phyloP scores from a whole-genome alignment of 495 filamentous ascomycete genomes.

The Chaetomium fimeti region DNA sequence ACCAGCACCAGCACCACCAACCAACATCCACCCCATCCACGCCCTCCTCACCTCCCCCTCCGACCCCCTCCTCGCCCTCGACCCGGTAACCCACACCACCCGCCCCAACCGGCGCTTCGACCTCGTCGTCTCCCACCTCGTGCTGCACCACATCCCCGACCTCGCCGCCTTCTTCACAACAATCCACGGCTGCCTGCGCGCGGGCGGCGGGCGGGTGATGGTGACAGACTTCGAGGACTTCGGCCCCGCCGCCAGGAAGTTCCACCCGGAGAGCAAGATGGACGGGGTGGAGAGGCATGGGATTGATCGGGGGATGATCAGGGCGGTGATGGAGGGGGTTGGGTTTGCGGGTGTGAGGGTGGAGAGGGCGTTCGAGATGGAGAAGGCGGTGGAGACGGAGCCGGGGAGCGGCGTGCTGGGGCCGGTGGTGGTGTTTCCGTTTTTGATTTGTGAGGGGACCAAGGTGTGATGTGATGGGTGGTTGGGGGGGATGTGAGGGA shows the following conservation, averaged over 20 bases:
- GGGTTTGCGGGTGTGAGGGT: slow-evolving; percentile 51
- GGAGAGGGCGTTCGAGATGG: slow-evolving; percentile 44
- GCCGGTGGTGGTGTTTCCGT: slow-evolving; percentile 47
- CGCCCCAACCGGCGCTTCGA: slow-evolving; percentile 39
- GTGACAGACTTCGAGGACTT: slow-evolving; percentile 60
- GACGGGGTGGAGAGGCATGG: slow-evolving; percentile 57
- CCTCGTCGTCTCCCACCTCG: slow-evolving; percentile 51
- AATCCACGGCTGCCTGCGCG: slow-evolving; percentile 44
- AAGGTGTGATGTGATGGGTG: slow-evolving; percentile 10
- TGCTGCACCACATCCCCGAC: slow-evolving; percentile 55
- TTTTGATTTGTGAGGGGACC: slow-evolving; percentile 50
- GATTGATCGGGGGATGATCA: slow-evolving; percentile 43
- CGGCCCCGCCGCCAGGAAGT: slow-evolving; percentile 50
- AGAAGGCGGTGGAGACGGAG: slow-evolving; percentile 47
- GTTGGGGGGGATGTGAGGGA: neutral
- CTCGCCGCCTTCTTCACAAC: slow-evolving; percentile 41
- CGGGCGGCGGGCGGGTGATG: slow-evolving; percentile 43
- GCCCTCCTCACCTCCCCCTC: slow-evolving; percentile 24
- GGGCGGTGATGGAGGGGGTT: slow-evolving; percentile 40
- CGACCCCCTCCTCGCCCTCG: slow-evolving; percentile 30
- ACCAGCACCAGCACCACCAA: slow-evolving; percentile 9
- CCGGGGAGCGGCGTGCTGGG: slow-evolving; percentile 33
- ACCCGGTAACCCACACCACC: slow-evolving; percentile 13
- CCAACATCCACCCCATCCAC: slow-evolving; percentile 26
- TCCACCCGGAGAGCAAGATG: slow-evolving; percentile 53